Evolutionary conservation across 139 green algal genomes (phyloP), one percentile per base, ranked within the genome.

Genomic region (Auxenochlorella protothecoides): DNA sequence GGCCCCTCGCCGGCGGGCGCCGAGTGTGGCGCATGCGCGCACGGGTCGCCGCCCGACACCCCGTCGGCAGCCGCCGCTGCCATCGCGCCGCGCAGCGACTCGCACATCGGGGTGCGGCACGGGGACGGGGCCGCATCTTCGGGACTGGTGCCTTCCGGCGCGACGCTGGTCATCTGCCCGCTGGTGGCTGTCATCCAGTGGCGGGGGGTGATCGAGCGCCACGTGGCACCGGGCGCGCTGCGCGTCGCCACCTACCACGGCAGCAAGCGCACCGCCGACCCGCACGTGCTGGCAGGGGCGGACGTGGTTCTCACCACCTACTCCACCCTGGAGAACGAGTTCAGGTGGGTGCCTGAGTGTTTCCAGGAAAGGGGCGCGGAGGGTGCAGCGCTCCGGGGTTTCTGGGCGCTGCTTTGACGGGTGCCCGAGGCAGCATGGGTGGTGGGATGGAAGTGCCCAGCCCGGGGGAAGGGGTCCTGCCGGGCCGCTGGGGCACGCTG

Each of bases 221-320:
- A 91, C 83, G 92, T 85, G 0, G 72, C 76, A 0, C 89, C 91
- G n/a, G 75, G 75, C 12, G 60, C 70, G 5, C 70, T 81, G 10
- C 74, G 66, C 57, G 88, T 97, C 68, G 71, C 90, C 55, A 69
- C 93, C 16, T 97, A 96, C 78, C 62, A 97, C 65, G 92, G 92
- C 66, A 69, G 73, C 65, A 88, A 91, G 73, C 75, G 85, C 59
- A 80, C 74, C n/a, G 61, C 73, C 2, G 76, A 86, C 72, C 11
- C 75, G 8, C 70, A 76, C 59, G 69, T 80, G 59, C 72, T 96
- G 71, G 66, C 75, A 7, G 56, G 76, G 11, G 87, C 85, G 5
- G 92, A 97, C 65, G 85, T 97, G 6, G 91, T 96, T 70, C 85
- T 98, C 15, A 96, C 93, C 11, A 97, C 93, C 5, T 98, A 97